A percentile compares a stretch with the other conserved stretches of the same genome.
Conservation (phyloP, 306 rosid genomes). For the Prunus mume region DNA sequence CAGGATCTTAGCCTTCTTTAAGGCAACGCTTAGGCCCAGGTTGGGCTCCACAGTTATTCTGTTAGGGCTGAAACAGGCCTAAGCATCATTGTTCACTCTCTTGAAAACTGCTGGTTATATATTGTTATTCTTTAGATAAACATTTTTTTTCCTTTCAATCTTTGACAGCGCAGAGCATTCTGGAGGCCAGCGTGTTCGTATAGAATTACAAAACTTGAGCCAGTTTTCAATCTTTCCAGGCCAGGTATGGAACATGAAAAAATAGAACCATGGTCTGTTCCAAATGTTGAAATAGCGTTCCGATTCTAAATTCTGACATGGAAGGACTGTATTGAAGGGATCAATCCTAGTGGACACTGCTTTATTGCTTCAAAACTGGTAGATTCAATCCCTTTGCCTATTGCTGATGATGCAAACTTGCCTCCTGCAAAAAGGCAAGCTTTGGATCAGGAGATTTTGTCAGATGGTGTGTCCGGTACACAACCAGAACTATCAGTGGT, state of each 20-base stretch:
- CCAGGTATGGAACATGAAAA: constrained; percentile 56
- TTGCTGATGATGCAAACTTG: constrained; percentile 40
- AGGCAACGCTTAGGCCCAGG: background rate
- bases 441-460: constrained; percentile 51
- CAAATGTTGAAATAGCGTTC: constrained; percentile 12
- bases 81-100: too few relatives aligned
- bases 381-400: constrained; percentile 54
- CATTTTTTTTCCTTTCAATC: constrained; percentile 20
- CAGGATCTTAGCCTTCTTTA: background rate
- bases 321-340: constrained; percentile 56
- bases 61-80: too few relatives aligned
- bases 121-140: constrained; percentile 12
- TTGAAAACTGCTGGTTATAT: background rate
- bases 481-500: constrained; percentile 72
- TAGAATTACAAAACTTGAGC: constrained; percentile 66
- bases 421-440: constrained; percentile 78
- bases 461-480: constrained; percentile 32
- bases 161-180: constrained; percentile 65
- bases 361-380: constrained; percentile 79
- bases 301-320: constrained; percentile 17
- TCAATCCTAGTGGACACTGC: constrained; percentile 98
- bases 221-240: constrained; percentile 91
- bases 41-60: too few relatives aligned
- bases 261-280: constrained; percentile 11
- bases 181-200: constrained; percentile 87